Conservation (phyloP, 257 asterid species). For the Solanum pinnatisectum region DNA sequence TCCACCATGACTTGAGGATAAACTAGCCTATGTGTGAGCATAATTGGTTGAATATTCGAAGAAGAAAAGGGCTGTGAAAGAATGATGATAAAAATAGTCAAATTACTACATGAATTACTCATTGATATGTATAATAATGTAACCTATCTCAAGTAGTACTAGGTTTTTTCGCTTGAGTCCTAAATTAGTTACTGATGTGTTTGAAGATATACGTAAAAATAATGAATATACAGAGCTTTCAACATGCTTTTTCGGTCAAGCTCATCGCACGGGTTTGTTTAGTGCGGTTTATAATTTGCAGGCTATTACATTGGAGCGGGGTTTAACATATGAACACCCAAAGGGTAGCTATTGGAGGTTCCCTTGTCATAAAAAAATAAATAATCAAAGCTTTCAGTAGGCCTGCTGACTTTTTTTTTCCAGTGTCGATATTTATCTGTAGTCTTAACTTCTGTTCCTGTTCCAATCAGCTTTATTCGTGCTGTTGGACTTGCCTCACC, state of each 20-base stretch:
- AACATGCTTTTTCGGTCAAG: not conserved
- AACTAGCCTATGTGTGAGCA: not conserved
- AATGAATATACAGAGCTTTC: not conserved
- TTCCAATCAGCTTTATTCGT: not conserved
- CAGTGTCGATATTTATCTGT: not conserved
- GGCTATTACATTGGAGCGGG: not conserved
- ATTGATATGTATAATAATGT: not conserved
- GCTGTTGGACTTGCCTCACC: not conserved
- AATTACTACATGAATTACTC: not conserved
- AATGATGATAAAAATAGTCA: not conserved
- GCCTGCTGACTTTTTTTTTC: not conserved
- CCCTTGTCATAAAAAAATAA: not conserved
- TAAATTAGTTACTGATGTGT: not conserved
- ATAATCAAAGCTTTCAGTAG: not conserved
- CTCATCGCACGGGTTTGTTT: not conserved
- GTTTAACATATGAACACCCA: not conserved
- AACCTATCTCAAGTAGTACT: not conserved
- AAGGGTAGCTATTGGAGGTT: not conserved
- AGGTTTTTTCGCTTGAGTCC: not conserved
- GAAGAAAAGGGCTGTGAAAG: not conserved
- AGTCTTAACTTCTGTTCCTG: not conserved
- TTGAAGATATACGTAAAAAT: not conserved
- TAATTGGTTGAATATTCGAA: not conserved
- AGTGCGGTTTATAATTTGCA: not conserved
- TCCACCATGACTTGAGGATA: not conserved